Evolutionary conservation across 1,284 basidiomycete genomes (phyloP).

Genomic region (Rhodotorula sp.): DNA sequence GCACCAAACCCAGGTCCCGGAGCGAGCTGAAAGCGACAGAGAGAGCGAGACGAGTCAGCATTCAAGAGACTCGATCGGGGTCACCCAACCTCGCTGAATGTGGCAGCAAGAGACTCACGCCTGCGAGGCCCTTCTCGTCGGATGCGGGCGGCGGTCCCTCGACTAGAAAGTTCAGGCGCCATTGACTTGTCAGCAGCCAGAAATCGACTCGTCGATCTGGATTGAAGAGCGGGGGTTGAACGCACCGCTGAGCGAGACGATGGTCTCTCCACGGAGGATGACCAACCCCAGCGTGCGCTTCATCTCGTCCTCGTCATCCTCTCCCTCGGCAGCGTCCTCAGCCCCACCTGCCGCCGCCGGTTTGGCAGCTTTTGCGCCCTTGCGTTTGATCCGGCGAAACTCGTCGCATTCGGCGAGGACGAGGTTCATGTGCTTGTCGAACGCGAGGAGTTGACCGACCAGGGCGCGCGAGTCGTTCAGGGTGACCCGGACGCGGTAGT

Average conservation of each 20-base stretch:
- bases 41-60: no score
- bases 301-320: constrained; percentile 75
- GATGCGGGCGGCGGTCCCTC: constrained; percentile 92
- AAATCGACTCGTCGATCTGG: not conserved
- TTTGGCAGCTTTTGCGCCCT: constrained; percentile 58
- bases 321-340: constrained; percentile 24
- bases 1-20: constrained; percentile 89
- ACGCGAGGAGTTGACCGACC: constrained; percentile 98
- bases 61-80: not conserved
- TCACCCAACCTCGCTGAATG: not conserved
- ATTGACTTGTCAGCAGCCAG: no score
- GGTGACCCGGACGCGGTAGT: constrained; percentile 95
- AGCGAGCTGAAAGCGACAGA: constrained; percentile 60
- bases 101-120: constrained; percentile 38
- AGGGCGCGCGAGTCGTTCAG: constrained; percentile 96
- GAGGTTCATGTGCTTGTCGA: constrained; percentile 99
- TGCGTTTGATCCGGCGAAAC: constrained; percentile 76
- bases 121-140: constrained; percentile 76
- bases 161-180: not conserved
- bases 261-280: constrained; percentile 92
- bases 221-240: not conserved
- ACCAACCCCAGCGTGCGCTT: constrained; percentile 94
- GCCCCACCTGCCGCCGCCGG: not conserved
- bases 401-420: constrained; percentile 97
- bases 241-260: constrained; percentile 74